Evolutionary conservation across 305 asterid genomes (phyloP), one percentile per base, ranked within the genome.

Genomic region (Fraxinus dipetala): DNA sequence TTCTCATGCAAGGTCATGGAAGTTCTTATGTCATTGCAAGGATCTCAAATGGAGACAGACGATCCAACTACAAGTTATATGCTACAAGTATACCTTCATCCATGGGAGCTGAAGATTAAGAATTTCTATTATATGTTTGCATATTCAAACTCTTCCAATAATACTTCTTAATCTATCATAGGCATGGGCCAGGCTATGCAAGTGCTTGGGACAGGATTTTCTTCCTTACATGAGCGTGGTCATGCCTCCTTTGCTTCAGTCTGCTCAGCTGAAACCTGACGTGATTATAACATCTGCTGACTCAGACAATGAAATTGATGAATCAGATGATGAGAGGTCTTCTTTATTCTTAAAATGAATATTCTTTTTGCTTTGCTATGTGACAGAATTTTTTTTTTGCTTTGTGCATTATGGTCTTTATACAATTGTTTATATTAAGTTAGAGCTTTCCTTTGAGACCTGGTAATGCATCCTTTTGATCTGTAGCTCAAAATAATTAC

Each of bases 151-250:
- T 79, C 83, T 54, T 20, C 72, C 84, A 18, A 20, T 6, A 54
- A 22, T 48, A 3, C 13, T 84, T 51, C 74, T 82, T 63, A 77
- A 83, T 84, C 80, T 86, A 35, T 81, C 85, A 70, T 84, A 95
- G 99, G 98, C 99, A 31, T 96, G 98, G 99, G 98, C 99, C 78
- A 88, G 99, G 81, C 97, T 95, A 74, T 95, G 98, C 97, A 96
- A 96, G 91, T 96, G 98, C 89, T 86, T 95, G 88, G 98, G 98
- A 72, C 97, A 92, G 88, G 99, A 96, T 87, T 96, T 95, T 88
- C 95, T 95, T 79, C 98, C 98, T 72, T 96, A 95, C 85, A 93
- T 92, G 98, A 86, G 91, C 48, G 98, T 96, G 7, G 98, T 96
- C 81, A 96, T 96, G 98, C 98, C 98, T 84, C 98, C 98, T 75